phyloP scores from a whole-genome alignment of 768 basidiomycete species.

The Hypsizygus marmoreus region DNA sequence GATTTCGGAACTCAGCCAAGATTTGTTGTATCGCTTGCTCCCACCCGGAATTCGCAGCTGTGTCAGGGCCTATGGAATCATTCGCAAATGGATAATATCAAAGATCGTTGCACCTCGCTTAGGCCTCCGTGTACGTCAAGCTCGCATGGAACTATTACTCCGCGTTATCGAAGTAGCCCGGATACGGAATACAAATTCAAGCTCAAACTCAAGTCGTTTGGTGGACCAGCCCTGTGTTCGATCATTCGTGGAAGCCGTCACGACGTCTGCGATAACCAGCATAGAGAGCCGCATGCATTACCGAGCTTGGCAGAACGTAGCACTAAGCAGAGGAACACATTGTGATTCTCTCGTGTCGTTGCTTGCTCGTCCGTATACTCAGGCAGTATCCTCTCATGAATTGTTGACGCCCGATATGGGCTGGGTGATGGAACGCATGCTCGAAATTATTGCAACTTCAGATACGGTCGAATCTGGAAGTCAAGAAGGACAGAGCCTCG shows the following conservation, averaged over 20 bases:
- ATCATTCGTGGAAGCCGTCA: conserved; percentile 79
- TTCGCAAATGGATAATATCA: conserved; percentile 79
- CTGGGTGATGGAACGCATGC: conserved; percentile 80
- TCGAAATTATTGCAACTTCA: conserved; percentile 76
- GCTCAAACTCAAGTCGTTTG: conserved; percentile 34
- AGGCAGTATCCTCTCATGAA: conserved; percentile 46
- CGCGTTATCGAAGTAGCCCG: conserved; percentile 76
- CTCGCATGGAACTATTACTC: conserved; percentile 72
- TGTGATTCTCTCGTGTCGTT: conserved; percentile 64
- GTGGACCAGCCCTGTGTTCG: conserved; percentile 66
- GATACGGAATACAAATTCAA: conserved; percentile 50
- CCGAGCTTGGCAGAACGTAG: conserved; percentile 79
- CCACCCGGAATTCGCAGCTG: conserved; percentile 78
- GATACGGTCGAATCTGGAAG: conserved; percentile 61
- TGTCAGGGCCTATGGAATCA: conserved; percentile 71
- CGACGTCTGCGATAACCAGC: conserved; percentile 76
- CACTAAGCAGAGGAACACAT: conserved; percentile 56
- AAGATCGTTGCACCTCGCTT: conserved; percentile 67
- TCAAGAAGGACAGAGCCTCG: conserved; percentile 58
- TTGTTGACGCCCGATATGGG: conserved; percentile 74
- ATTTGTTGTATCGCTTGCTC: conserved; percentile 70
- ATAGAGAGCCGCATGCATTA: conserved; percentile 77
- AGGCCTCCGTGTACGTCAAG: conserved; percentile 63
- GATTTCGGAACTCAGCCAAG: conserved; percentile 70
- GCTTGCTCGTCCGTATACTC: conserved; percentile 51